A percentile compares a stretch with the other conserved stretches of the same genome.
Conservation (phyloP, 805 yeast species). For the Kazachstania taianensis region DNA sequence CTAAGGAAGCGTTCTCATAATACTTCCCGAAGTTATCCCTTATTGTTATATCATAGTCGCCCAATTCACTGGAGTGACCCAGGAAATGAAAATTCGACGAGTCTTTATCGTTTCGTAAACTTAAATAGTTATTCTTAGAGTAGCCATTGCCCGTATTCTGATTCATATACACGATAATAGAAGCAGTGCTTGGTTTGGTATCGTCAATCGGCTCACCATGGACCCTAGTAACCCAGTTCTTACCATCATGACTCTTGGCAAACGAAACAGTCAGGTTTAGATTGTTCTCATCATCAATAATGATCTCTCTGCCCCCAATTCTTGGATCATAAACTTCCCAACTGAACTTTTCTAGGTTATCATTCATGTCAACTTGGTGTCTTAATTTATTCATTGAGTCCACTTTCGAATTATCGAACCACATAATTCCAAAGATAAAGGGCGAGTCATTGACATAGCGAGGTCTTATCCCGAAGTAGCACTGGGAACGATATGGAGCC, state of each 20-base stretch:
- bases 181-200: slow-evolving; percentile 39
- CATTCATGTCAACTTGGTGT: slow-evolving; percentile 66
- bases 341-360: slow-evolving; percentile 62
- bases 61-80: slow-evolving; percentile 57
- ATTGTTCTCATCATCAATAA: slow-evolving; percentile 56
- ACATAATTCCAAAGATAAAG: slow-evolving; percentile 70
- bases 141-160: slow-evolving; percentile 46
- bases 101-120: slow-evolving; percentile 10
- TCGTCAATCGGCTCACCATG: slow-evolving; percentile 52
- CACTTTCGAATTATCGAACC: slow-evolving; percentile 63
- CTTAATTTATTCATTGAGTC: slow-evolving; percentile 48
- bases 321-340: slow-evolving; percentile 89
- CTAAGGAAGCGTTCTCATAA: slow-evolving; percentile 20
- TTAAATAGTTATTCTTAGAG: background rate
- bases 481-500: slow-evolving; percentile 89
- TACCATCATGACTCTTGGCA: slow-evolving; percentile 59
- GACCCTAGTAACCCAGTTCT: slow-evolving; percentile 74
- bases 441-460: slow-evolving; percentile 43
- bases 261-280: slow-evolving; percentile 60
- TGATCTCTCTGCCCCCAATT: slow-evolving; percentile 69
- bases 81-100: slow-evolving; percentile 22
- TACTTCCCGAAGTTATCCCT: slow-evolving; percentile 39
- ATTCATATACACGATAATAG: slow-evolving; percentile 71
- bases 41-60: slow-evolving; percentile 52
- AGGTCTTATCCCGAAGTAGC: slow-evolving; percentile 81